Percentiles rank a stretch among this genome's conserved stretches.
phyloP scores from a whole-genome alignment of 2,329 filamentous ascomycete genomes.

The Colletotrichum nymphaeae region DNA sequence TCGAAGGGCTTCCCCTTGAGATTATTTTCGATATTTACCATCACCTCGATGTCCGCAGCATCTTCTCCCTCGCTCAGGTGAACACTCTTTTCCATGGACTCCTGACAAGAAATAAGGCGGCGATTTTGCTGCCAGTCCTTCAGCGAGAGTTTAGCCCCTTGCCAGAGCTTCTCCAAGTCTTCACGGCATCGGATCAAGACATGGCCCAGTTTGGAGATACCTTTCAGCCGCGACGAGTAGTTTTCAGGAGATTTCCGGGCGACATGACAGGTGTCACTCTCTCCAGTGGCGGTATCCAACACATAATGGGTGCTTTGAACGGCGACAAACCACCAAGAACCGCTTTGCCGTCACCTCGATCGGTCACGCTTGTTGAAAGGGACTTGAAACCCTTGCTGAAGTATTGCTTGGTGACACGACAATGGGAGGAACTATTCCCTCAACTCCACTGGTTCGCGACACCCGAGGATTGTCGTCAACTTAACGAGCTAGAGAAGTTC shows the following conservation, averaged over 20 bases:
- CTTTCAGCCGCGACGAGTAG: constrained; percentile 52
- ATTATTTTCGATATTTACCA: constrained; percentile 61
- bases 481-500: constrained; percentile 54
- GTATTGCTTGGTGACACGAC: constrained; percentile 49
- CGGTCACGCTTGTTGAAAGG: constrained; percentile 44
- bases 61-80: constrained; percentile 51
- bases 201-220: constrained; percentile 44
- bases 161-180: constrained; percentile 58
- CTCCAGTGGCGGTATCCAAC: constrained; percentile 14
- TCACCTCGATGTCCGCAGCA: constrained; percentile 53
- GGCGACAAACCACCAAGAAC: constrained; percentile 5
- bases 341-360: constrained; percentile 32
- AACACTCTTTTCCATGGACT: constrained; percentile 53
- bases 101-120: constrained; percentile 52
- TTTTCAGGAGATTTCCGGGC: constrained; percentile 50
- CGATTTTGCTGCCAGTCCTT: constrained; percentile 56
- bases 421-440: constrained; percentile 54
- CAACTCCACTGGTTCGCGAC: constrained; percentile 60
- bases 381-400: constrained; percentile 48
- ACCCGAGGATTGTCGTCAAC: constrained; percentile 56
- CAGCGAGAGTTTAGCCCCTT: constrained; percentile 56
- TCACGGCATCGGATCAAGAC: constrained; percentile 55
- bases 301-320: neutral
- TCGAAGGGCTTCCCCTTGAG: constrained; percentile 56
- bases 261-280: constrained; percentile 43